phyloP scores from a whole-genome alignment of 2,329 filamentous ascomycete genomes.

The Tolypocladium nubicola region DNA sequence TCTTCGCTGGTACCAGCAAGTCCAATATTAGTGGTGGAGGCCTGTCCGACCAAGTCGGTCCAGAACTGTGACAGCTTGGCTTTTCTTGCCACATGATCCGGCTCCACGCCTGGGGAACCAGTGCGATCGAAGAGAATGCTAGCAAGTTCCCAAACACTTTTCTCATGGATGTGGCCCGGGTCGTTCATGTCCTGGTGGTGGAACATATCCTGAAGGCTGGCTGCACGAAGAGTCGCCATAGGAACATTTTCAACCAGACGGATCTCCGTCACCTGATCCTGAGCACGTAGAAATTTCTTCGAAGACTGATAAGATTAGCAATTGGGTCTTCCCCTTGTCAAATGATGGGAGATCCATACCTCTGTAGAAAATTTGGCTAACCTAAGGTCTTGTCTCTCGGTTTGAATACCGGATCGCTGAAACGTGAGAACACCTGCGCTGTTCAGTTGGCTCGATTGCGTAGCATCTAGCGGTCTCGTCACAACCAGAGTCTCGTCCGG shows the following conservation, averaged over 20 bases:
- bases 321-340: not conserved
- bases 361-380: conserved; percentile 53
- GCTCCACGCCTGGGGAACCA: conserved; percentile 28
- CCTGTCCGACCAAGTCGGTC: conserved; percentile 53
- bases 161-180: conserved; percentile 49
- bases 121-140: conserved; percentile 78
- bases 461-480: conserved; percentile 24
- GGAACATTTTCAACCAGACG: conserved; percentile 48
- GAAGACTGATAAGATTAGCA: conserved; percentile 33
- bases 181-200: conserved; percentile 29
- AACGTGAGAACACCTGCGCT: conserved; percentile 21
- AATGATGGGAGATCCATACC: conserved; percentile 18
- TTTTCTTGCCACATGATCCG: conserved; percentile 35
- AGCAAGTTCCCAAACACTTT: conserved; percentile 73
- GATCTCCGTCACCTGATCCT: conserved; percentile 46
- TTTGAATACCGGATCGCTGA: conserved; percentile 40
- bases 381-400: conserved; percentile 52
- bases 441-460: conserved; percentile 21
- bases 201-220: conserved; percentile 26
- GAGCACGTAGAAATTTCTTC: conserved; percentile 41
- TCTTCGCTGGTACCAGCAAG: conserved; percentile 61
- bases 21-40: conserved; percentile 42
- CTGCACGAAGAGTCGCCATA: conserved; percentile 35
- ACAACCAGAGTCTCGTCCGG: conserved; percentile 64
- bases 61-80: conserved; percentile 59